Evolutionary conservation across 768 basidiomycete genomes (phyloP), one percentile per base, ranked within the genome.

Genomic region (Xerocomus brunneocitrinus): DNA sequence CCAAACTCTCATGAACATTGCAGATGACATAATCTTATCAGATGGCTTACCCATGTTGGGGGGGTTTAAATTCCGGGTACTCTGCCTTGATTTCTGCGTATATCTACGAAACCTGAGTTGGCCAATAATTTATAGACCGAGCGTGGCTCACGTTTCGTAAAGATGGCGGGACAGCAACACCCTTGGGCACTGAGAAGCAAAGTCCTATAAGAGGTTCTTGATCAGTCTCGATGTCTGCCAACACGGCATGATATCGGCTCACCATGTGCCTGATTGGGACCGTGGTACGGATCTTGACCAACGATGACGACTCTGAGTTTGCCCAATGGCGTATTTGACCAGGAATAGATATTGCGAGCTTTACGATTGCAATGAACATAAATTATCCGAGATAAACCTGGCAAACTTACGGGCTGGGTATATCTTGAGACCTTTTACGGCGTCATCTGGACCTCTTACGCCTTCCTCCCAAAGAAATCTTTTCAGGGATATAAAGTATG

Each of bases 201-300:
- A 91, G 75, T 54, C 92, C 90, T 92, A 63, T 39, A 44, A 24
- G 28, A 39, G 44, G 30, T 53, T 38, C 34, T 56, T 13, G 47
- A 35, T 48, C 10, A 49, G 55, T 55, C 50, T 49, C 50, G 36
- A 55, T 36, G 52, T 66, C 34, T 44, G 46, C 30, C 9, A 55
- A 41, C 12, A 40, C 34, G 38, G 39, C n/a, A 44, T 34, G 52
- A 32, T 30, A 40, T 27, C 40, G 55, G 59, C 77, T 63, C 58
- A 88, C 89, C 92, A 62, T 95, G 91, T 43, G 92, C 92, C 74
- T 94, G 91, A 44, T 84, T 83, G 36, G 74, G 70, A 56, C 81
- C 79, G 66, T 90, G 89, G 68, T 93, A 94, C 27, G 91, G 91
- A 74, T 94, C 92, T 71, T 93, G 91, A 8, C 89, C 88, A 50